Conservation (phyloP, 2,329 filamentous ascomycete species). For the Sporothrix curviconia region DNA sequence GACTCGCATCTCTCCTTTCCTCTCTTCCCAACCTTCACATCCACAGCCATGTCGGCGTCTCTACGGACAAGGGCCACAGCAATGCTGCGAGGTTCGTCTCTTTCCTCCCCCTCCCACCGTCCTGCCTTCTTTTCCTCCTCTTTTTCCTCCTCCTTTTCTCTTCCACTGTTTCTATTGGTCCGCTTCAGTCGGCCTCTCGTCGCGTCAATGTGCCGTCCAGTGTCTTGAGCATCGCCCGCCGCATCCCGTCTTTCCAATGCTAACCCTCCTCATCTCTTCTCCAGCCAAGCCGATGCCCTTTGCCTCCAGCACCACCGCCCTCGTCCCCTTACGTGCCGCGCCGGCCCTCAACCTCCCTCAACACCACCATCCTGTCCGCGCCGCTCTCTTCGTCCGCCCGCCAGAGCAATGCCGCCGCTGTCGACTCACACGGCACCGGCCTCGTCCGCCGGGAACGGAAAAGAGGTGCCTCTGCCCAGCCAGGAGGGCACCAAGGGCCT, state of each 20-base stretch:
- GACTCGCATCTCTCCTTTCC: background rate
- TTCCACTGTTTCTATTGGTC: background rate
- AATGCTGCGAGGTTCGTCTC: conserved; percentile 44
- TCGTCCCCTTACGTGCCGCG: conserved; percentile 58
- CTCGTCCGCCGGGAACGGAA: conserved; percentile 50
- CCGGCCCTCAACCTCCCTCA: conserved; percentile 23
- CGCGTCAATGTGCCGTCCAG: too few relatives aligned
- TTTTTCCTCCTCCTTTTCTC: background rate
- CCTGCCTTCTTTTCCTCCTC: background rate
- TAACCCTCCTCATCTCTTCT: too few relatives aligned
- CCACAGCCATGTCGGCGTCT: conserved; percentile 39
- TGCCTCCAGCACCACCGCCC: conserved; percentile 32
- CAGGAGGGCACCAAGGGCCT: conserved; percentile 74
- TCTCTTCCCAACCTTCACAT: conserved; percentile 1
- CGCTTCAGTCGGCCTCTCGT: background rate
- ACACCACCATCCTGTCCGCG: conserved; percentile 52
- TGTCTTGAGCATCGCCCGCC: too few relatives aligned
- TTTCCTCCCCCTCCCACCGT: background rate
- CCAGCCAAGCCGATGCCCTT: conserved; percentile 55
- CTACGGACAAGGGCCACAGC: conserved; percentile 46
- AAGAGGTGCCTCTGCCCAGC: conserved; percentile 70
- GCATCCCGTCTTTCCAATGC: background rate
- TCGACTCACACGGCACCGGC: conserved; percentile 38
- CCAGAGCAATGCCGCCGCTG: conserved; percentile 53
- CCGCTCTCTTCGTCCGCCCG: conserved; percentile 61